phyloP scores from a whole-genome alignment of 257 asterid species.

The Scutellaria galericulata region DNA sequence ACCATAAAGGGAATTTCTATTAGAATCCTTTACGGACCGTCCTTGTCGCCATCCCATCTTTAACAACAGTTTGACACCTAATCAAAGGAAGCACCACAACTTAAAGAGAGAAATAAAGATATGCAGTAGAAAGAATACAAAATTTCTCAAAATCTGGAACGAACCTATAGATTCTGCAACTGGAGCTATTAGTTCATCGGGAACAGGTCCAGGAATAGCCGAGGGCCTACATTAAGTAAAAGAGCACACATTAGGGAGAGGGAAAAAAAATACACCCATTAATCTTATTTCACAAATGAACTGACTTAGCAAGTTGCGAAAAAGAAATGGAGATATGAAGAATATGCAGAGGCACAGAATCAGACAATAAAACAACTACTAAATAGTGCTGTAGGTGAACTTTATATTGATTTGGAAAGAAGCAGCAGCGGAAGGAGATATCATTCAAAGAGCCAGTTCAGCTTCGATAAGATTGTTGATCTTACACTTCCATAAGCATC shows the following conservation, averaged over 20 bases:
- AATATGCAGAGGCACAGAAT: background rate
- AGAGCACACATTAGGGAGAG: slow-evolving; percentile 19
- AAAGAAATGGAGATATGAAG: slow-evolving; percentile 9
- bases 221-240: slow-evolving; percentile 66
- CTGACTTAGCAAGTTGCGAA: slow-evolving; percentile 5
- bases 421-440: slow-evolving; percentile 8
- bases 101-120: slow-evolving; percentile 31
- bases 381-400: background rate
- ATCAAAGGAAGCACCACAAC: slow-evolving; percentile 30
- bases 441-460: background rate
- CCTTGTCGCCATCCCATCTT: slow-evolving; percentile 99
- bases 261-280: background rate
- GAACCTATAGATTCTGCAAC: slow-evolving; percentile 84
- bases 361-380: slow-evolving; percentile 1
- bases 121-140: slow-evolving; percentile 27
- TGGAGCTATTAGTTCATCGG: slow-evolving; percentile 85
- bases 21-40: slow-evolving; percentile 74
- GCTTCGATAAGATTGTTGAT: background rate
- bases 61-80: slow-evolving; percentile 83
- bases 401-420: slow-evolving; percentile 6
- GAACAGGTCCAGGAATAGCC: slow-evolving; percentile 92
- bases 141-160: slow-evolving; percentile 39
- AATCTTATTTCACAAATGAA: slow-evolving; percentile 16
- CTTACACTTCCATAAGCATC: slow-evolving; percentile 2
- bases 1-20: slow-evolving; percentile 65